Evolutionary conservation across 495 filamentous ascomycete genomes (phyloP), one percentile per base, ranked within the genome.

Genomic region (Talaromyces borbonicus): DNA sequence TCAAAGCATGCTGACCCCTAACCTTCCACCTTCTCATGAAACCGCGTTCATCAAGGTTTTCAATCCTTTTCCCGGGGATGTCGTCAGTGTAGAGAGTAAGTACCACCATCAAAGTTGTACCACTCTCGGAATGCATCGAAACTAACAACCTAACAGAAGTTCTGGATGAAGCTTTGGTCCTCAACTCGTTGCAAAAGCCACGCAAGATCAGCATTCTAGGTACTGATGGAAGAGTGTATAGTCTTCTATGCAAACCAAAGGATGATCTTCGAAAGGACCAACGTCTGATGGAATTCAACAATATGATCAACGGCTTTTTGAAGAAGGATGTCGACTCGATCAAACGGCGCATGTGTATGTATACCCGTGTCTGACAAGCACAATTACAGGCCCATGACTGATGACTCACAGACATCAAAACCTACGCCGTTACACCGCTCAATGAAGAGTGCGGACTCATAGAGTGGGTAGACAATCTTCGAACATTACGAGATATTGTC

Each of bases 361-460:
- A 22, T 29, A 30, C 16, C 24, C 39, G 29, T 12, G 19, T 30
- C 37, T 40, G n/a, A n/a, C n/a, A n/a, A n/a, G n/a, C n/a, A n/a
- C n/a, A 5, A 18, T 49, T 49, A 20, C 25, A 15, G 26, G 26
- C 22, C 24, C 16, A 24, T 15, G 18, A 9, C 49, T 65, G 32
- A 61, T 40, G 1, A 8, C 18, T 67, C 36, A 57, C 70, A 63
- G 85, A 96, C 56, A 95, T 99, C 62, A 89, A 88, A 61, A 97
- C 92, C 3, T 97, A 99, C 55, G 85, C 84, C 14, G 92, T 99
- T 24, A 96, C 90, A 3, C 92, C 92, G 8, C 66, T 99, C 36
- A 97, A 96, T 56, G 92, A 99, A 62, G 92, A 97, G 63, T 97
- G 92, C 55, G 92, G 92, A 48, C 79, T 94, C 40, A 95, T 99